A percentile compares a stretch with the other conserved stretches of the same genome.
Evolutionary conservation across 495 filamentous ascomycete species (phyloP).

Genomic region (Tuber magnatum): DNA sequence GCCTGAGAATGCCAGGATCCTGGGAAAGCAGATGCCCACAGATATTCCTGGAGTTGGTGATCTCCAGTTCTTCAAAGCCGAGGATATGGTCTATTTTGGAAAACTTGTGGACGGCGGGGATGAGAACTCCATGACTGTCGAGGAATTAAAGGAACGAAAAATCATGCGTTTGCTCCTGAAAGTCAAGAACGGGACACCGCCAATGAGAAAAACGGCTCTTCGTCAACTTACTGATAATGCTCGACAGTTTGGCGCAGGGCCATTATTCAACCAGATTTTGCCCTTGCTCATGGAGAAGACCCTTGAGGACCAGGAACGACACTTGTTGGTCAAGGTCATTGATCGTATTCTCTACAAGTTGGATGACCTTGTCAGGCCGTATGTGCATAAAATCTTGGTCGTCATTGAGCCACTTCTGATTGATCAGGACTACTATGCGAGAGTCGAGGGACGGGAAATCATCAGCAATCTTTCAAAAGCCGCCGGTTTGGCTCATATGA

Average conservation of each 20-base stretch:
- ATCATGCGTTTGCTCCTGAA: constrained; percentile 96
- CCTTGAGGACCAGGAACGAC: constrained; percentile 95
- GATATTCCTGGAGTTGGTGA: constrained; percentile 97
- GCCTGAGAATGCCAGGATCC: constrained; percentile 66
- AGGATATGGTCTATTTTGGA: constrained; percentile 98
- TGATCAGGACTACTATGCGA: constrained; percentile 98
- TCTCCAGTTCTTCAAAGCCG: constrained; percentile 95
- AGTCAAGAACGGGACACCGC: constrained; percentile 98
- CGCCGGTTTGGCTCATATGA: constrained; percentile 96
- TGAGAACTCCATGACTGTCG: constrained; percentile 82
- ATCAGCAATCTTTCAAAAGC: constrained; percentile 97
- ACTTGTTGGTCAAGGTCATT: constrained; percentile 98
- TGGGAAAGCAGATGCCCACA: constrained; percentile 87
- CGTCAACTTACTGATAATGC: constrained; percentile 97
- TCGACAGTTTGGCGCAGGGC: constrained; percentile 87
- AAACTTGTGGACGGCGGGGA: constrained; percentile 94
- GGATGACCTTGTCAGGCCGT: constrained; percentile 92
- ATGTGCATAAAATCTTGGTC: constrained; percentile 95
- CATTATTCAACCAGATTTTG: constrained; percentile 96
- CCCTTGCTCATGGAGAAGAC: constrained; percentile 98
- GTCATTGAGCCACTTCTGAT: constrained; percentile 98
- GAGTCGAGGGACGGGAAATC: constrained; percentile 96
- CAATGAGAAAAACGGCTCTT: constrained; percentile 98
- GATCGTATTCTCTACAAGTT: constrained; percentile 98
- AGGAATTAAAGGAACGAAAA: constrained; percentile 95